These are phyloP conservation scores for Lodderomyces elongisporus DNA, from an alignment of 1,139 yeast genomes.

Conservation along the genomic window DNA sequence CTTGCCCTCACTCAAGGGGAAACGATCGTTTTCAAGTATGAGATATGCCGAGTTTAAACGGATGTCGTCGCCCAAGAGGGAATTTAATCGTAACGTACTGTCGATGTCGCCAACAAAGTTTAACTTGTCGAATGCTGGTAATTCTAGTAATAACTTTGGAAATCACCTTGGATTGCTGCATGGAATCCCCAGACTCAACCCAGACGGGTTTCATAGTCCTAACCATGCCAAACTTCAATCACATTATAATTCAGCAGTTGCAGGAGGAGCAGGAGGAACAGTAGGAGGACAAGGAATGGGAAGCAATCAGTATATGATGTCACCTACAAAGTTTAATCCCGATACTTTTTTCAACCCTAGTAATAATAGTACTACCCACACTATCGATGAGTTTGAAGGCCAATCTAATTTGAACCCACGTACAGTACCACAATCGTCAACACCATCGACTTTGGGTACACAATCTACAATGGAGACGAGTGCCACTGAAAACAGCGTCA, in stretches of 20 bases:
- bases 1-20: constrained; percentile 29
- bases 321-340: constrained; percentile 1
- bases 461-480: constrained; percentile 3
- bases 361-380: too few species aligned
- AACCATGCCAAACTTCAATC: background rate
- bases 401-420: background rate
- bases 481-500: too few species aligned
- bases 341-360: background rate
- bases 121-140: background rate
- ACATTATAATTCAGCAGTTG: constrained; percentile 1
- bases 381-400: too few species aligned
- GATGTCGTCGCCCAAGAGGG: constrained; percentile 6
- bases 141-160: too few species aligned
- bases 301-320: background rate
- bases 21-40: constrained; percentile 7
- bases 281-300: too few species aligned
- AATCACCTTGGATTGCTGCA: too few species aligned
- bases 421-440: constrained; percentile 4
- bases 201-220: background rate
- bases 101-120: constrained; percentile 3
- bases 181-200: too few species aligned
- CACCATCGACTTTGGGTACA: constrained; percentile 8
- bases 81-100: constrained; percentile 1
- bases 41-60: constrained; percentile 6
- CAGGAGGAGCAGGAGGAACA: too few species aligned